Conservation (phyloP, 257 asterid genomes). For the Jacaranda mimosifolia region DNA sequence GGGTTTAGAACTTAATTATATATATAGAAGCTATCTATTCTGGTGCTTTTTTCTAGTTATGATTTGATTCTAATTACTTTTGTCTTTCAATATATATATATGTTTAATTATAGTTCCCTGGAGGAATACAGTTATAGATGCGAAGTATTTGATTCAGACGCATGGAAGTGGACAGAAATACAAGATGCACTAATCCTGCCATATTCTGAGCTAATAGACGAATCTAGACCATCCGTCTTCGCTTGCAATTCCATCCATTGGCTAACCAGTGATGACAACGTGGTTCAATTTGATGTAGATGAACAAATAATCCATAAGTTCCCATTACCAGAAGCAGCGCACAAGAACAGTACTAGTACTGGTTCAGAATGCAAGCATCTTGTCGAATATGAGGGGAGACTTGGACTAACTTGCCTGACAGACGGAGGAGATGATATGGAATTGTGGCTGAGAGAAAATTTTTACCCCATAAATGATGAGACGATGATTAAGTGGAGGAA, state of each 20-base stretch:
- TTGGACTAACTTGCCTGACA: slow-evolving; percentile 26
- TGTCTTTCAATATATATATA: too few relatives aligned
- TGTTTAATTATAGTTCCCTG: not conserved
- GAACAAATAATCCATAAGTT: slow-evolving; percentile 1
- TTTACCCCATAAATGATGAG: not conserved
- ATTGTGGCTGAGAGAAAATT: not conserved
- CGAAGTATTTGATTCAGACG: slow-evolving; percentile 43
- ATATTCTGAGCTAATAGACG: not conserved
- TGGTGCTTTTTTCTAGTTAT: too few relatives aligned
- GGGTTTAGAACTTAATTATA: too few relatives aligned
- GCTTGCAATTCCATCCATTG: slow-evolving; percentile 7
- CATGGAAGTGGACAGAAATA: slow-evolving; percentile 35
- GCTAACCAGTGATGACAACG: slow-evolving; percentile 19
- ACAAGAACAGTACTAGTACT: not conserved
- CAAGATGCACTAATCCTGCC: not conserved
- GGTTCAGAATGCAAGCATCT: not conserved
- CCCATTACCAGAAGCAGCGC: not conserved
- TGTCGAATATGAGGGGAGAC: slow-evolving; percentile 26
- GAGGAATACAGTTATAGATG: not conserved
- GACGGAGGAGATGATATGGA: not conserved
- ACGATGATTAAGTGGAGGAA: not conserved
- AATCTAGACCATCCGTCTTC: not conserved
- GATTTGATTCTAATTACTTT: too few relatives aligned
- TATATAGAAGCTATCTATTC: too few relatives aligned
- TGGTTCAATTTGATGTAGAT: not conserved